phyloP scores from a whole-genome alignment of 345 rosid genomes.

The Streptanthus diversifolius region DNA sequence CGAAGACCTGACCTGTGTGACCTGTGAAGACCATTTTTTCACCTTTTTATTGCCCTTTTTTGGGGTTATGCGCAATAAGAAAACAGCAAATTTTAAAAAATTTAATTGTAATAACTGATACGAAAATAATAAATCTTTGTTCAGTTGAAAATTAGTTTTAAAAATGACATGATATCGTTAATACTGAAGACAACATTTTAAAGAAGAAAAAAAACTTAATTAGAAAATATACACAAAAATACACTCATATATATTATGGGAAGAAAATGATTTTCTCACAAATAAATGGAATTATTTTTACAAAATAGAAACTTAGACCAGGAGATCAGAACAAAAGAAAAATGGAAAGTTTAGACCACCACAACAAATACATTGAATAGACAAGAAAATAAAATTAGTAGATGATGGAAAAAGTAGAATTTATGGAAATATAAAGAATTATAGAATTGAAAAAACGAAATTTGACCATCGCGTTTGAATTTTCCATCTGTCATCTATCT shows the following conservation, averaged over 20 bases:
- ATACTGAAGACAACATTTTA: neutral
- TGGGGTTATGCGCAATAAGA: neutral
- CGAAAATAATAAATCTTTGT: neutral
- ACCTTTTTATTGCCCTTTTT: neutral
- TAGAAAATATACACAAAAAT: neutral
- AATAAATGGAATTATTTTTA: neutral
- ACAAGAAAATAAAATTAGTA: neutral
- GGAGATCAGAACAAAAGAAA: neutral
- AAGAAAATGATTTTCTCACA: neutral
- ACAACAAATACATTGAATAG: neutral
- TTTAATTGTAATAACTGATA: neutral
- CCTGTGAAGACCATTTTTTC: constrained; percentile 21
- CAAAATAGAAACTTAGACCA: neutral
- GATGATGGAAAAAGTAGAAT: neutral
- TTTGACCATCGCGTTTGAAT: neutral
- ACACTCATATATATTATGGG: neutral
- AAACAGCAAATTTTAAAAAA: neutral
- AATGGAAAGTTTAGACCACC: neutral
- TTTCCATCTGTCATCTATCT: neutral
- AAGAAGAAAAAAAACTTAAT: neutral
- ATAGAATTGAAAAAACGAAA: neutral
- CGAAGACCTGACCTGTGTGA: constrained; percentile 24
- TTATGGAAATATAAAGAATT: neutral
- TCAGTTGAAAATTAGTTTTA: neutral
- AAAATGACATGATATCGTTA: neutral